These are phyloP conservation scores for Trichoderma citrinoviride DNA, from an alignment of 2,329 filamentous ascomycete species.

Conservation along the genomic window DNA sequence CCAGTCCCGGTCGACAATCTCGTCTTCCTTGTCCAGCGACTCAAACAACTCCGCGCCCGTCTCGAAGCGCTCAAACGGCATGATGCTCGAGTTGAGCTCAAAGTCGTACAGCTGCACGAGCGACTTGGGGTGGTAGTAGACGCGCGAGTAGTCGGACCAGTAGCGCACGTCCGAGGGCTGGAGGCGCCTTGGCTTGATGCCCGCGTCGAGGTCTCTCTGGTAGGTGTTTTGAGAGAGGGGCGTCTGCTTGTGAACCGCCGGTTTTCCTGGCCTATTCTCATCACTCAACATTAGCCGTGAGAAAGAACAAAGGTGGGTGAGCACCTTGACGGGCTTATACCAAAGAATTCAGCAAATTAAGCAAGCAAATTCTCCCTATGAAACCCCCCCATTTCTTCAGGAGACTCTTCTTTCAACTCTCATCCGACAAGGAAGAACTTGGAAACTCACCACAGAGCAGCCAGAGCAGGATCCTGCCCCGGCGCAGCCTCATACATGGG, in stretches of 20 bases:
- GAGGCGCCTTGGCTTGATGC: slow-evolving; percentile 63
- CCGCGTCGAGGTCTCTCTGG: slow-evolving; percentile 74
- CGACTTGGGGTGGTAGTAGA: slow-evolving; percentile 89
- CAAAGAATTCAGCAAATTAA: not conserved
- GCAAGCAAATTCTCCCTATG: not conserved
- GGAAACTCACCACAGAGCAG: slow-evolving; percentile 37
- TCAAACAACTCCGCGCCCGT: slow-evolving; percentile 75
- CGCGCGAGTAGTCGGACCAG: slow-evolving; percentile 92
- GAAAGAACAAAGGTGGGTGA: not conserved
- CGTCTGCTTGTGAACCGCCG: slow-evolving; percentile 65
- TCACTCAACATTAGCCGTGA: too few species aligned
- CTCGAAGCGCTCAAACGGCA: slow-evolving; percentile 89
- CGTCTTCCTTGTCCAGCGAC: slow-evolving; percentile 72
- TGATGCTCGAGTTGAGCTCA: slow-evolving; percentile 73
- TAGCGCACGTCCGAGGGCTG: slow-evolving; percentile 75
- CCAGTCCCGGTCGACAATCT: slow-evolving; percentile 86
- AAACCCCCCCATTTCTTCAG: too few species aligned
- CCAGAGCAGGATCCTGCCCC: slow-evolving; percentile 30
- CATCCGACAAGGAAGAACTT: not conserved
- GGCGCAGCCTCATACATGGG: slow-evolving; percentile 69
- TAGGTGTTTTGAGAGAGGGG: slow-evolving; percentile 71
- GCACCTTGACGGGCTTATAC: not conserved
- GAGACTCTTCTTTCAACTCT: too few species aligned
- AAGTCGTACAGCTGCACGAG: slow-evolving; percentile 85
- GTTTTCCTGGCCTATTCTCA: slow-evolving; percentile 57